Conservation (phyloP, 2,329 filamentous ascomycete species). For the Botrytis hyacinthi region DNA sequence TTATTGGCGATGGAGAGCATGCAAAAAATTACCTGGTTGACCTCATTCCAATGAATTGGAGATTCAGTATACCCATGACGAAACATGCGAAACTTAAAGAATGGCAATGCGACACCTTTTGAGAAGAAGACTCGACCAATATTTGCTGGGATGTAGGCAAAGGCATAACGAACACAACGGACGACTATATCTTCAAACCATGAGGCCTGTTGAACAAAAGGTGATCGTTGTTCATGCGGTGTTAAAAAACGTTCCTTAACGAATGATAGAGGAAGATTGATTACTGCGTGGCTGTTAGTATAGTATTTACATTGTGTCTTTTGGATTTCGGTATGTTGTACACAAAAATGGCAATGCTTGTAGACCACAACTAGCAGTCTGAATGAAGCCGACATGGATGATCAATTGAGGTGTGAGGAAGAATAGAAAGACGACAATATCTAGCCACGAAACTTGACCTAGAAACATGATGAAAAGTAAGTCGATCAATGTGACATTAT, state of each 20-base stretch:
- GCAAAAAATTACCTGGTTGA: conserved; percentile 45
- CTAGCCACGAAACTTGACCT: conserved; percentile 69
- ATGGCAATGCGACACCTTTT: conserved; percentile 69
- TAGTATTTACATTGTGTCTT: not conserved
- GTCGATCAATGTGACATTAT: not conserved
- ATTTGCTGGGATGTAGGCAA: conserved; percentile 65
- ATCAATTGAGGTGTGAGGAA: conserved; percentile 72
- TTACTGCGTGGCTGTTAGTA: conserved; percentile 43
- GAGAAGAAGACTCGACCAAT: conserved; percentile 77
- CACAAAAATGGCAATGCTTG: conserved; percentile 68
- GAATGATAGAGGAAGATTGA: conserved; percentile 58
- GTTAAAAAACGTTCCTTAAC: conserved; percentile 56
- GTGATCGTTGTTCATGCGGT: conserved; percentile 46
- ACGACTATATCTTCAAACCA: conserved; percentile 76
- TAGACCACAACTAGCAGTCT: conserved; percentile 56
- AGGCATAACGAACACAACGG: conserved; percentile 74
- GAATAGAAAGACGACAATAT: conserved; percentile 70
- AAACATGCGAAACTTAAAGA: conserved; percentile 72
- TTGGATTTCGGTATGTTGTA: conserved; percentile 42
- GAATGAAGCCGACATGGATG: conserved; percentile 61
- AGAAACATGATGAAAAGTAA: conserved; percentile 60
- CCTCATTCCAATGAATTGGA: conserved; percentile 63
- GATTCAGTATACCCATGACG: conserved; percentile 64
- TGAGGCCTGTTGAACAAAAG: conserved; percentile 68
- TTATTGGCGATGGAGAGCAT: not conserved